Evolutionary conservation across 2,329 filamentous ascomycete species (phyloP), one percentile per base, ranked within the genome.

Genomic region (Whalleya microplaca): DNA sequence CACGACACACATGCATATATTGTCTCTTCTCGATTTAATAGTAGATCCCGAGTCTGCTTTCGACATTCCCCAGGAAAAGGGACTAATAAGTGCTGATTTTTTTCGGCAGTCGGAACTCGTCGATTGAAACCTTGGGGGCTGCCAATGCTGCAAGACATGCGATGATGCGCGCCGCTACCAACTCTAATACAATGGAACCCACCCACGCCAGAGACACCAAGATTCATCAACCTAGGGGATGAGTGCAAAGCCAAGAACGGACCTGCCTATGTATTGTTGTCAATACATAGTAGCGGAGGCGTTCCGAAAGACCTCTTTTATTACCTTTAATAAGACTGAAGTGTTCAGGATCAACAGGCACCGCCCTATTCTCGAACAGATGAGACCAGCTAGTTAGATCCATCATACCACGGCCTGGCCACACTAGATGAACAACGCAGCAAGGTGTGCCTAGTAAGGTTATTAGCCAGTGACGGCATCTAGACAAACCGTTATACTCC

Each of bases 151-250:
- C 59, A 64, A 64, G 59, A 64, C 57, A 64, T 63, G 52, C 55
- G 51, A 64, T 64, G 59, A 63, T 64, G 59, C 57, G 59, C 62
- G 58, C 59, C 59, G 58, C 59, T 59, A 56, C 58, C 55, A 59
- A 57, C 59, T 59, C 57, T 63, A 64, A 55, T 53, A 50, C 50
- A 64, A 29, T 45, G 46, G 58, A 60, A 59, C 59, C 59, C 55
- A 58, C 56, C 44, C 52, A 54, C 20, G 16, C 21, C 45, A 21
- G 45, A 12, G 27, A 21, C 59, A 59, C 56, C 53, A 60, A 58
- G 54, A 58, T 58, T 56, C 19, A 47, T 32, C 27, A n/a, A 5
- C 9, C 32, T 20, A 21, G 14, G 29, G 8, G n/a, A 18, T 18
- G 16, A 29, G 12, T 8, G 20, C n/a, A 18, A 46, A 14, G 32